These are phyloP conservation scores for Zygosaccharomyces pseudobailii DNA, from an alignment of 1,139 yeast species.

Conservation along the genomic window DNA sequence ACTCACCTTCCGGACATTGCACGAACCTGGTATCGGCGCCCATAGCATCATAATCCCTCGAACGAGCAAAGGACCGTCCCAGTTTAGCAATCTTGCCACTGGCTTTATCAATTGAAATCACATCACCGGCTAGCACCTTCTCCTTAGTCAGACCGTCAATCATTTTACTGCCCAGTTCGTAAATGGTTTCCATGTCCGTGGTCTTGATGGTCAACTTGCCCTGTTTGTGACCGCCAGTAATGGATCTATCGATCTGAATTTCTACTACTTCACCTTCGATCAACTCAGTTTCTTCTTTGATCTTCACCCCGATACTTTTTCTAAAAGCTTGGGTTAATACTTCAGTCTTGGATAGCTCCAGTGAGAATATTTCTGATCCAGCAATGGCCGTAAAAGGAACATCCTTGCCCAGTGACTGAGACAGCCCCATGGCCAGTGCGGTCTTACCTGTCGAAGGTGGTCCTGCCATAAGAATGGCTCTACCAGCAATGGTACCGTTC, in stretches of 20 bases:
- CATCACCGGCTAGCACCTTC: constrained; percentile 96
- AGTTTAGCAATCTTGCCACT: constrained; percentile 89
- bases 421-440: constrained; percentile 95
- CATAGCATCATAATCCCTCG: constrained; percentile 98
- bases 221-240: constrained; percentile 97
- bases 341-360: constrained; percentile 91
- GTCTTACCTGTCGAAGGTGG: constrained; percentile 99
- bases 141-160: constrained; percentile 93
- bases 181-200: constrained; percentile 98
- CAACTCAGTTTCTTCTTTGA: constrained; percentile 94
- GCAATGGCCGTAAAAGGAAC: constrained; percentile 96
- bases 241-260: constrained; percentile 92
- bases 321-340: constrained; percentile 94
- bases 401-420: constrained; percentile 82
- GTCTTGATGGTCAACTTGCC: constrained; percentile 96
- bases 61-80: constrained; percentile 93
- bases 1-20: constrained; percentile 98
- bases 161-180: constrained; percentile 96
- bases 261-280: constrained; percentile 99
- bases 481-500: constrained; percentile 92
- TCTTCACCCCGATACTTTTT: constrained; percentile 89
- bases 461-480: constrained; percentile 94
- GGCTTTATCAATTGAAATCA: constrained; percentile 91
- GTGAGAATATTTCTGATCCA: constrained; percentile 87
- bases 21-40: constrained; percentile 97